Base-by-base conservation (phyloP, 805 yeast genomes). In the Starmerella riodocensis region DNA sequence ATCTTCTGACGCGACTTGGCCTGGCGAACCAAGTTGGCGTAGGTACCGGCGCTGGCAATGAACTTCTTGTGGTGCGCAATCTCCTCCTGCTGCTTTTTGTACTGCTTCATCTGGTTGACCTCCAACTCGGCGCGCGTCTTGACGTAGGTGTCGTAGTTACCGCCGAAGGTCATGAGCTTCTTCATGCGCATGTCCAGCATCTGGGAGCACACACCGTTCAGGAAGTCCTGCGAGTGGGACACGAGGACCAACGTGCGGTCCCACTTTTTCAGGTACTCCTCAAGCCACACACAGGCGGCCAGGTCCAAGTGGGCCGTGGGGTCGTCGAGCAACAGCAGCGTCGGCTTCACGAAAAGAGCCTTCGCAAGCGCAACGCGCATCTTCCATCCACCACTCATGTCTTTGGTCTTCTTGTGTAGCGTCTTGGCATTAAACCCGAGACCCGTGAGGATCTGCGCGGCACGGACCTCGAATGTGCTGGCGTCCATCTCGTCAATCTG, bases 371-470 rank as follows among this genome's bases (percentile, higher is more conserved):
- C 97, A 47, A 91, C 98, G 69, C 98, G 84, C 98, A 91, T 91
- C 71, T 85, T 85, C 98, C 98, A 91, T 62, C 98, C 98, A 74
- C 98, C 98, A 59, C 96, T 84, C 98, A 91, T 91, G 60, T 91
- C 97, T 65, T 84, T 86, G 56, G 98, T 91, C 66, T 78, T 79
- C 73, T 91, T 91, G 60, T 73, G 70, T 57, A 91, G 88, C 41
- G 97, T 88, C 51, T 65, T 64, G 41, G 79, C 57, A 65, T 81
- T 82, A 77, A 91, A 91, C 56, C 98, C 98, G 62, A 91, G 74
- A 86, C 98, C 98, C 51, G 82, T 82, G 58, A 91, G 71, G 56
- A 91, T 91, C 51, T 85, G 68, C 39, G 98, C 94, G 41, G 98
- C 98, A 65, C 98, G 76, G 32, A 91, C 68, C 70, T 91, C 98